Evolutionary conservation across 2,329 filamentous ascomycete genomes (phyloP).

Genomic region (Hortaea sp.): DNA sequence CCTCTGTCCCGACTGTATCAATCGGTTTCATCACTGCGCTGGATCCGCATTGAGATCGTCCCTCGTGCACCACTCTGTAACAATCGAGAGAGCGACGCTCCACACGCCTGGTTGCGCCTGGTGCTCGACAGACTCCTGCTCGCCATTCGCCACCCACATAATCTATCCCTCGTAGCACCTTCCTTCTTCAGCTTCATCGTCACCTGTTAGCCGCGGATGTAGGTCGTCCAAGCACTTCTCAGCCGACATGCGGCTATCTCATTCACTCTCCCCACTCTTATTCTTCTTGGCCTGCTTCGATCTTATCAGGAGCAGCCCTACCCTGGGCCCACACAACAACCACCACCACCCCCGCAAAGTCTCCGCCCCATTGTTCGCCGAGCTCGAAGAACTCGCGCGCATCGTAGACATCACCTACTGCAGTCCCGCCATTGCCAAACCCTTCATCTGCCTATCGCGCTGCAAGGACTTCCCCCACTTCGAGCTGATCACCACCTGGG

Average conservation of each 20-base stretch:
- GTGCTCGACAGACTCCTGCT: no score
- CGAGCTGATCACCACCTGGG: slow-evolving; percentile 75
- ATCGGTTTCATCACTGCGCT: no score
- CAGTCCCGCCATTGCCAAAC: slow-evolving; percentile 71
- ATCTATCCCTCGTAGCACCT: no score
- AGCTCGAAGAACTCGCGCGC: slow-evolving; percentile 78
- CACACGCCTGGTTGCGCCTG: no score
- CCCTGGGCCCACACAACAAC: slow-evolving; percentile 21
- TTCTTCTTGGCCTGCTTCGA: background rate
- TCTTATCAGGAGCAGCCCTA: slow-evolving; percentile 14
- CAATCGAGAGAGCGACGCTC: no score
- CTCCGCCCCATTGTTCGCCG: slow-evolving; percentile 58
- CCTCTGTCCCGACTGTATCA: no score
- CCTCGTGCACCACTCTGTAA: no score
- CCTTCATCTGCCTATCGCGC: slow-evolving; percentile 75
- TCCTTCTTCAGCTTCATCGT: no score
- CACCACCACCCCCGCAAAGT: slow-evolving; percentile 32
- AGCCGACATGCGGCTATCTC: slow-evolving; percentile 11
- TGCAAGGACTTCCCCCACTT: slow-evolving; percentile 76
- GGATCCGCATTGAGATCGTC: no score
- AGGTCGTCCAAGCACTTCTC: background rate
- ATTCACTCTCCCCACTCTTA: slow-evolving; percentile 12
- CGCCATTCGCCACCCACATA: no score
- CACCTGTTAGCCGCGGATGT: no score
- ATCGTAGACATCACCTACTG: slow-evolving; percentile 94